Percentiles rank a stretch among this genome's conserved stretches.
Conservation (phyloP, 2,329 filamentous ascomycete species). For the Tolypocladium tundrense region DNA sequence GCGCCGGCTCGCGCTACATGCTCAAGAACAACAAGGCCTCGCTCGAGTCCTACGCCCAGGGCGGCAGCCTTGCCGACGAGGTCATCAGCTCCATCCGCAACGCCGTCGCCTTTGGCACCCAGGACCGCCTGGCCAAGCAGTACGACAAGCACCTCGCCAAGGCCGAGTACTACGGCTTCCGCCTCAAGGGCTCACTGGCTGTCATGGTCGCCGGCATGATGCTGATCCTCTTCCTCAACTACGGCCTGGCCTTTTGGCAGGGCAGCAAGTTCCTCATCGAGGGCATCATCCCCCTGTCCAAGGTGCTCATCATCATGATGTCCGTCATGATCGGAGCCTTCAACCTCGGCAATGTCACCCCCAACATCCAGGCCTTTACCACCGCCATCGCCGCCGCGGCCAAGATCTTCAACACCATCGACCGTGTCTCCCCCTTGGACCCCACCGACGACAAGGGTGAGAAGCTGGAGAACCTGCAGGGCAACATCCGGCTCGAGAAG, state of each 20-base stretch:
- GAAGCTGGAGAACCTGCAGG: constrained; percentile 62
- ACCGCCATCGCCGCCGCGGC: constrained; percentile 72
- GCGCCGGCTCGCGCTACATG: constrained; percentile 60
- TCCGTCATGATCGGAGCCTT: constrained; percentile 90
- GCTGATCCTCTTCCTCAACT: constrained; percentile 75
- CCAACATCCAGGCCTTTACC: constrained; percentile 78
- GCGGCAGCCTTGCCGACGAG: constrained; percentile 85
- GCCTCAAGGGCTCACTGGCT: constrained; percentile 61
- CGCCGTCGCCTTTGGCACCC: constrained; percentile 84
- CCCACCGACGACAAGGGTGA: constrained; percentile 59
- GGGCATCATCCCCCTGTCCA: constrained; percentile 54
- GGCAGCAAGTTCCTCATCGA: constrained; percentile 65
- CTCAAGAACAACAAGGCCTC: constrained; percentile 72
- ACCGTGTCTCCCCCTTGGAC: constrained; percentile 76
- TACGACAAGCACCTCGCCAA: constrained; percentile 67
- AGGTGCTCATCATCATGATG: constrained; percentile 78
- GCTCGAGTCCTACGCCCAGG: constrained; percentile 69
- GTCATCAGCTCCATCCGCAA: constrained; percentile 91
- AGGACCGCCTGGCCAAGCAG: constrained; percentile 78
- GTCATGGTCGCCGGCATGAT: constrained; percentile 80
- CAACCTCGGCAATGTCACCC: constrained; percentile 76
- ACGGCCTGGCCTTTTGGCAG: constrained; percentile 82
- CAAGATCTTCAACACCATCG: constrained; percentile 93
- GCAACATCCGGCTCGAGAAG: constrained; percentile 68
- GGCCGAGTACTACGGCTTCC: constrained; percentile 68